A percentile compares a stretch with the other conserved stretches of the same genome.
Evolutionary conservation across 2,329 filamentous ascomycete genomes (phyloP).

Genomic region (Microdochium trichocladiopsis): DNA sequence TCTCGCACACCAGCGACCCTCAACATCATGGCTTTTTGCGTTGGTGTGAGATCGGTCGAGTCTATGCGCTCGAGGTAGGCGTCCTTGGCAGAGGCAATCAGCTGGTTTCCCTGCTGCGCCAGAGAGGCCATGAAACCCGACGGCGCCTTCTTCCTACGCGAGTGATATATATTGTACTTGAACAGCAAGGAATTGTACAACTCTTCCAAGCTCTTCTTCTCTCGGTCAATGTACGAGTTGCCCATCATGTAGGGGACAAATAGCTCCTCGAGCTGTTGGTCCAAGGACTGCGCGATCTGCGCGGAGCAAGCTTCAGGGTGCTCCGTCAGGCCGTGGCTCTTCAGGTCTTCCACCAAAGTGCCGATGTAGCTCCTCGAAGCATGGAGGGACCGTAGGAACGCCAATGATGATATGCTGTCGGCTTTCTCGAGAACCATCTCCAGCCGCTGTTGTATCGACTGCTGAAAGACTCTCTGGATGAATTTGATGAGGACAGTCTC

Average conservation of each 20-base stretch:
- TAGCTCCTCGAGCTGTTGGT: constrained; percentile 70
- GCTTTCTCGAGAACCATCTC: constrained; percentile 97
- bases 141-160: constrained; percentile 76
- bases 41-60: constrained; percentile 78
- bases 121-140: constrained; percentile 90
- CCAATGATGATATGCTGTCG: constrained; percentile 81
- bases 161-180: constrained; percentile 96
- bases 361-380: constrained; percentile 87
- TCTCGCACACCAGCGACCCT: constrained; percentile 80
- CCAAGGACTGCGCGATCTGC: constrained; percentile 70
- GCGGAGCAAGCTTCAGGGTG: constrained; percentile 87
- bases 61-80: constrained; percentile 86
- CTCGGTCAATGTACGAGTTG: constrained; percentile 64
- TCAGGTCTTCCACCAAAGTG: constrained; percentile 82
- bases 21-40: constrained; percentile 85
- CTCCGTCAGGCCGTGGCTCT: constrained; percentile 89
- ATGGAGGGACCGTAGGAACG: constrained; percentile 85
- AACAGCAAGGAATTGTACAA: constrained; percentile 87
- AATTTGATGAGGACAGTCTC: constrained; percentile 92
- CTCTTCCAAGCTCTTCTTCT: constrained; percentile 66
- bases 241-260: constrained; percentile 66
- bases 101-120: constrained; percentile 81
- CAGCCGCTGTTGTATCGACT: constrained; percentile 91
- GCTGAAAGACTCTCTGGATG: constrained; percentile 91
- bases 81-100: constrained; percentile 82